phyloP scores from a whole-genome alignment of 257 asterid genomes.

The Oldenlandia corymbosa region DNA sequence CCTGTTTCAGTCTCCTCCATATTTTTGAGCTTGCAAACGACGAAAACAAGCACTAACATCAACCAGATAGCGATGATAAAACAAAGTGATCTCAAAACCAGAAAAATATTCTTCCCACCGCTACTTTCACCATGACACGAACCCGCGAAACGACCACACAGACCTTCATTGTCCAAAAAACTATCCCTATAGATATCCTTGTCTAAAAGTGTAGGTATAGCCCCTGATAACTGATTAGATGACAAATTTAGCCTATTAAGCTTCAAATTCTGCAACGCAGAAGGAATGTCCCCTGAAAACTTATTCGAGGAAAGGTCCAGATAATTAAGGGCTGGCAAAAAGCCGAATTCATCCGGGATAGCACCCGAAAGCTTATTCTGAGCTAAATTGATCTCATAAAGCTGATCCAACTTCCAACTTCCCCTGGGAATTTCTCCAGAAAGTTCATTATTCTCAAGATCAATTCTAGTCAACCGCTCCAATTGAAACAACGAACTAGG shows the following conservation, averaged over 20 bases:
- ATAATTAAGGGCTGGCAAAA: constrained; percentile 54
- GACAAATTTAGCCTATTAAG: constrained; percentile 63
- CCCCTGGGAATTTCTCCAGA: constrained; percentile 54
- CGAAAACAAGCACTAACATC: constrained; percentile 42
- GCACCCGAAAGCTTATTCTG: constrained; percentile 50
- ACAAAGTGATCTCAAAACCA: constrained; percentile 38
- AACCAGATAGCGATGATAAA: constrained; percentile 31
- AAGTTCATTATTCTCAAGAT: constrained; percentile 51
- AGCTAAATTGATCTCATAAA: constrained; percentile 62
- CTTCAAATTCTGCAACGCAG: constrained; percentile 54
- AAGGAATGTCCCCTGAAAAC: constrained; percentile 55
- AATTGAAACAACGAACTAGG: constrained; percentile 48
- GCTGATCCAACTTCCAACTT: constrained; percentile 38
- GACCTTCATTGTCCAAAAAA: constrained; percentile 66
- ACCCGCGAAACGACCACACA: constrained; percentile 37
- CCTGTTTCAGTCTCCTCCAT: constrained; percentile 24
- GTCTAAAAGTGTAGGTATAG: constrained; percentile 45
- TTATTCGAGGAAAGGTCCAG: constrained; percentile 70
- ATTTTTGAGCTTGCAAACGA: constrained; percentile 40
- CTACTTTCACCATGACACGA: constrained; percentile 24
- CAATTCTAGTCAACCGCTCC: constrained; percentile 45
- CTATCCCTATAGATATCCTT: constrained; percentile 43
- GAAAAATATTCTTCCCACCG: constrained; percentile 18
- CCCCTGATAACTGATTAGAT: constrained; percentile 53
- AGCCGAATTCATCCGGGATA: constrained; percentile 66